phyloP scores from a whole-genome alignment of 1,139 yeast species.

The Scheffersomyces segobiensis region DNA sequence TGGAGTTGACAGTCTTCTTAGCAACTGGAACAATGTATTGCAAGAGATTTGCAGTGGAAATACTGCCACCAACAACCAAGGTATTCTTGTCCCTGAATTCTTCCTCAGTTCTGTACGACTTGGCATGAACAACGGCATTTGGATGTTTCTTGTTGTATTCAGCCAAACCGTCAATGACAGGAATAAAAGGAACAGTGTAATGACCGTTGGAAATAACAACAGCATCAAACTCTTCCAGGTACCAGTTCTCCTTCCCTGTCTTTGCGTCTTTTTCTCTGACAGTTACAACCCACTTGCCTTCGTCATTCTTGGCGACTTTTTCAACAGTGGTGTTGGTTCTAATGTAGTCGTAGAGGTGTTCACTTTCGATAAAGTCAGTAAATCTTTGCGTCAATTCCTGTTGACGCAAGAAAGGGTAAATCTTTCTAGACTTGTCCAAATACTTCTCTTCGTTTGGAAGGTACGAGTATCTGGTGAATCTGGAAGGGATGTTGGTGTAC shows the following conservation, averaged over 20 bases:
- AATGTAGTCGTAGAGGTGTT: constrained; percentile 31
- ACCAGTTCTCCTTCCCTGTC: constrained; percentile 6
- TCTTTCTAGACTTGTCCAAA: constrained; percentile 21
- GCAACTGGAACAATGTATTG: constrained; percentile 50
- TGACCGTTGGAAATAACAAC: constrained; percentile 60
- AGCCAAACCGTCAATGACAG: constrained; percentile 52
- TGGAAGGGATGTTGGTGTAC: constrained; percentile 48
- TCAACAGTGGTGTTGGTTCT: constrained; percentile 43
- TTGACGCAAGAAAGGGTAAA: constrained; percentile 44
- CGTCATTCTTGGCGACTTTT: constrained; percentile 27
- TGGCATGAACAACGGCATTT: constrained; percentile 55
- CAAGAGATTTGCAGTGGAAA: constrained; percentile 51
- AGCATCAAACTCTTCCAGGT: constrained; percentile 43
- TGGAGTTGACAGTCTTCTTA: constrained; percentile 36
- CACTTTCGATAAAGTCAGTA: constrained; percentile 29
- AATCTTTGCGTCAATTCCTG: constrained; percentile 36
- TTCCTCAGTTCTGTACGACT: constrained; percentile 51
- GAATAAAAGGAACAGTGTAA: constrained; percentile 54
- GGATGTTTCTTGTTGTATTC: constrained; percentile 48
- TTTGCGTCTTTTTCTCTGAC: constrained; percentile 3
- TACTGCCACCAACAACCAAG: constrained; percentile 51
- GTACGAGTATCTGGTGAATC: constrained; percentile 45
- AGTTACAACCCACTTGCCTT: constrained; percentile 45
- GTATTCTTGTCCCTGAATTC: constrained; percentile 43
- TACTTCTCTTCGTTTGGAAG: constrained; percentile 30